phyloP scores from a whole-genome alignment of 139 green algal genomes.

The Volvox africanus region DNA sequence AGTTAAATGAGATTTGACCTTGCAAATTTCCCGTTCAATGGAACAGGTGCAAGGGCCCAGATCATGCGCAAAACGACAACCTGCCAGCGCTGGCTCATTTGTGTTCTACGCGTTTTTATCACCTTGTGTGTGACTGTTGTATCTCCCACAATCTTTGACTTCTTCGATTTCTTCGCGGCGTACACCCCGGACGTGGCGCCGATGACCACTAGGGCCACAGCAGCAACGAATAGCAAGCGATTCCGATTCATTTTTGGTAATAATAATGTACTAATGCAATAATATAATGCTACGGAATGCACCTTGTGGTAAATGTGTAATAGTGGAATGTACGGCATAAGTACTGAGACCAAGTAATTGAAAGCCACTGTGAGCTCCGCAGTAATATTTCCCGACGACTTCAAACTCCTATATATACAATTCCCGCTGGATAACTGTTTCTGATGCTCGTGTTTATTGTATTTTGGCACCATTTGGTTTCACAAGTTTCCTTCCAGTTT shows the following conservation, averaged over 20 bases:
- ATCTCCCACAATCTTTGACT: conserved; percentile 14
- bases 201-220: background rate
- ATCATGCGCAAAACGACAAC: background rate
- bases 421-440: too few species aligned
- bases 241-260: conserved; percentile 11
- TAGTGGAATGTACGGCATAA: too few species aligned
- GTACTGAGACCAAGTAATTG: too few species aligned
- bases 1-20: background rate
- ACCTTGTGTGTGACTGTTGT: conserved; percentile 44
- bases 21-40: background rate
- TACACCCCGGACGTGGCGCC: background rate
- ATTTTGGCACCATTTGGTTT: too few species aligned
- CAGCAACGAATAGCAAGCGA: background rate
- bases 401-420: too few species aligned
- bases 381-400: too few species aligned
- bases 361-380: too few species aligned
- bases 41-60: background rate
- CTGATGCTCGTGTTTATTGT: too few species aligned
- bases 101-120: background rate
- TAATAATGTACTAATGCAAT: background rate
- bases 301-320: too few species aligned
- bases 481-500: too few species aligned
- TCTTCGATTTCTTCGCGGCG: conserved; percentile 32
- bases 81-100: background rate
- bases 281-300: too few species aligned